Evolutionary conservation across 805 yeast species (phyloP).

Genomic region (Saccharomyces jurei): DNA sequence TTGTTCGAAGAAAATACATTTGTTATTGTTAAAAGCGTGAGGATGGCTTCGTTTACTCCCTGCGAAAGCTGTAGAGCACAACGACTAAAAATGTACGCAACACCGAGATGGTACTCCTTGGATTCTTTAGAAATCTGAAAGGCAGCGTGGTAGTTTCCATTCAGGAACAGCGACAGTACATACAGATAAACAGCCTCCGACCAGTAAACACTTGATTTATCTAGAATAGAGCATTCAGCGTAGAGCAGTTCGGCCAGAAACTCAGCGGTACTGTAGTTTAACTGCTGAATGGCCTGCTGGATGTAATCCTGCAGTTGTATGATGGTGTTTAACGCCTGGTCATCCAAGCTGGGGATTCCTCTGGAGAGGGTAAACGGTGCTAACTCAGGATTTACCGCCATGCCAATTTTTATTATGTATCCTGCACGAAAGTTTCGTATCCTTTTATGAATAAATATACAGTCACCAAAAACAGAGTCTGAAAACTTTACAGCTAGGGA

Average conservation of each 20-base stretch:
- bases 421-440: neutral
- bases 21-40: neutral
- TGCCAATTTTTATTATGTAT: neutral
- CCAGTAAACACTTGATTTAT: slow-evolving; percentile 29
- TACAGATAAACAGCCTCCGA: slow-evolving; percentile 60
- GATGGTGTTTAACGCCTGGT: slow-evolving; percentile 2
- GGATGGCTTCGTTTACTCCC: slow-evolving; percentile 13
- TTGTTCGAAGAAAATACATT: neutral
- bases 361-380: neutral
- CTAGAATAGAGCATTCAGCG: slow-evolving; percentile 38
- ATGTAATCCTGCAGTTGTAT: slow-evolving; percentile 12
- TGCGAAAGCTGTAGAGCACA: slow-evolving; percentile 34
- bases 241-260: slow-evolving; percentile 77
- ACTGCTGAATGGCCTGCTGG: slow-evolving; percentile 19
- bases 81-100: slow-evolving; percentile 66
- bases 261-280: slow-evolving; percentile 54
- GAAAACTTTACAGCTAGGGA: neutral
- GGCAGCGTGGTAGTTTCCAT: slow-evolving; percentile 54
- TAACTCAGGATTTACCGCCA: neutral
- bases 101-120: slow-evolving; percentile 54
- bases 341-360: neutral
- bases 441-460: neutral
- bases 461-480: neutral
- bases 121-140: slow-evolving; percentile 21
- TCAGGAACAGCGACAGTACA: slow-evolving; percentile 56